Evolutionary conservation across 2,329 filamentous ascomycete genomes (phyloP).

Genomic region (Nemania sp.): DNA sequence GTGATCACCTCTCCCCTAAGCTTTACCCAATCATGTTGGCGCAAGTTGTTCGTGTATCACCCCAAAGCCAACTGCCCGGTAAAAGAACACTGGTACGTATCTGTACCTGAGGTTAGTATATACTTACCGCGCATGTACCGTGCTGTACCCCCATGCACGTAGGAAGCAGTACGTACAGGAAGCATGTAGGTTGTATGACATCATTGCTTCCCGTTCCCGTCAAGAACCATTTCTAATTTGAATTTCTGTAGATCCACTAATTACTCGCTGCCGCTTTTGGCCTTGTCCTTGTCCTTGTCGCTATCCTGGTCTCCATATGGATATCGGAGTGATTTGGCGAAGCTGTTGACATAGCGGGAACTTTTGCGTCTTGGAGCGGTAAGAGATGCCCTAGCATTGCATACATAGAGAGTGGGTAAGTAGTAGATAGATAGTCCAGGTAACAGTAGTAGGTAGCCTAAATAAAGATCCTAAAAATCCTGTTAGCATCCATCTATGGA

Average conservation of each 20-base stretch:
- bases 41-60: neutral
- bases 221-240: constrained; percentile 14
- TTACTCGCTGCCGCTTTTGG: neutral
- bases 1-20: neutral
- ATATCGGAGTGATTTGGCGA: neutral
- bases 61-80: constrained; percentile 2
- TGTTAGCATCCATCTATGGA: neutral
- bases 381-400: neutral
- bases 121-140: neutral
- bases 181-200: constrained; percentile 8
- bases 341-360: neutral
- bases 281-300: too few species aligned
- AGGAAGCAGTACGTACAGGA: neutral
- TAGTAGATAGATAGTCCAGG: neutral
- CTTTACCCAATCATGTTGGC: constrained; percentile 16
- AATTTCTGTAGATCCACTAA: constrained; percentile 2
- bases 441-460: too few species aligned
- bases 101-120: neutral
- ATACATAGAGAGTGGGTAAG: neutral
- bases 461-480: neutral
- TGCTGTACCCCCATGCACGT: constrained; percentile 5
- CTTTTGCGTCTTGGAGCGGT: neutral
- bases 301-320: neutral
- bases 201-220: constrained; percentile 9
- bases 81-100: neutral